phyloP scores from a whole-genome alignment of 2,329 filamentous ascomycete genomes.

The Dactylellina leptospora region DNA sequence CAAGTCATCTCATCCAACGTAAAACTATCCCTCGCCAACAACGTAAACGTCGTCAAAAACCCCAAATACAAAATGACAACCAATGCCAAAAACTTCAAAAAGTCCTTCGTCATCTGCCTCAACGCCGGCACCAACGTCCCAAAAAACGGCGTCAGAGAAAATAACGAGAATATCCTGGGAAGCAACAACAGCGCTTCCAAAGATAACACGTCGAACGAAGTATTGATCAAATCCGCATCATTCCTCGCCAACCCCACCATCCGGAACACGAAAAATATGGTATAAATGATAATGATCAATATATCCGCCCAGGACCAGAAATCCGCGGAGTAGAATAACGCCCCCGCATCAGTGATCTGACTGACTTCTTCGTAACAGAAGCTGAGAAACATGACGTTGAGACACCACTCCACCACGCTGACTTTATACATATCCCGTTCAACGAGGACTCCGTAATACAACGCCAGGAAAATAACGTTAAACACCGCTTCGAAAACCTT shows the following conservation, averaged over 20 bases:
- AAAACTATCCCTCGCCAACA: slow-evolving; percentile 76
- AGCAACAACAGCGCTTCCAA: slow-evolving; percentile 90
- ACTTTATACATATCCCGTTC: slow-evolving; percentile 44
- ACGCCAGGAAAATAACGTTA: slow-evolving; percentile 76
- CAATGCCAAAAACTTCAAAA: slow-evolving; percentile 75
- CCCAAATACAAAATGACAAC: slow-evolving; percentile 78
- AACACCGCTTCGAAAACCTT: slow-evolving; percentile 86
- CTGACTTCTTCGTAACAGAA: slow-evolving; percentile 74
- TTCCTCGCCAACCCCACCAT: slow-evolving; percentile 72
- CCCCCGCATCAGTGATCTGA: slow-evolving; percentile 84
- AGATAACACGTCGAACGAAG: slow-evolving; percentile 87
- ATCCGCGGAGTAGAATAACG: slow-evolving; percentile 83
- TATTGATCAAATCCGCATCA: slow-evolving; percentile 72
- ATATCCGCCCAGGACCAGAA: slow-evolving; percentile 81
- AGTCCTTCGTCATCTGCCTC: slow-evolving; percentile 94
- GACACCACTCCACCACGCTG: slow-evolving; percentile 45
- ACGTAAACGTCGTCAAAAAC: slow-evolving; percentile 85
- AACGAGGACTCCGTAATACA: slow-evolving; percentile 88
- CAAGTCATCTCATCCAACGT: slow-evolving; percentile 74
- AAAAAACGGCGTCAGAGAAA: slow-evolving; percentile 89
- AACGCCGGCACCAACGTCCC: slow-evolving; percentile 86
- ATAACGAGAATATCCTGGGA: slow-evolving; percentile 84
- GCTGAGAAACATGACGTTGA: slow-evolving; percentile 51
- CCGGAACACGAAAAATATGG: slow-evolving; percentile 76
- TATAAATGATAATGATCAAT: slow-evolving; percentile 76